Evolutionary conservation across 2,329 filamentous ascomycete species (phyloP).

Genomic region (Penicillium expansum): DNA sequence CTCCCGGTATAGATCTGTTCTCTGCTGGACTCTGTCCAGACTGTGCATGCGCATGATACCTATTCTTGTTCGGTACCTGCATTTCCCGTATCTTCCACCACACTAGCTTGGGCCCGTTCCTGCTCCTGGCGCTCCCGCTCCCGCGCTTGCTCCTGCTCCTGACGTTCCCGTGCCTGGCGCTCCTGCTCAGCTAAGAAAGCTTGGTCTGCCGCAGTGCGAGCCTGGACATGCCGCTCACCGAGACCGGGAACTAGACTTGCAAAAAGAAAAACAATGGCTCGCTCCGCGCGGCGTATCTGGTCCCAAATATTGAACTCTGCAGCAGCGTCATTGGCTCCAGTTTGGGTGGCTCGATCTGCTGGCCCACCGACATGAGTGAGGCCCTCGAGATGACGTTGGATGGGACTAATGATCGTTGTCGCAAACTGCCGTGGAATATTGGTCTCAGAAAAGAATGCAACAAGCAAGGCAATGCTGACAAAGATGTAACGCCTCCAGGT

Average conservation of each 20-base stretch:
- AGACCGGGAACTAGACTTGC: slow-evolving; percentile 62
- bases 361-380: slow-evolving; percentile 35
- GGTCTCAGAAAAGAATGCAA: slow-evolving; percentile 44
- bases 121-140: background rate
- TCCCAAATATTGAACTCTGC: slow-evolving; percentile 17
- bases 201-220: slow-evolving; percentile 52
- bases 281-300: slow-evolving; percentile 49
- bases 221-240: slow-evolving; percentile 59
- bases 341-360: slow-evolving; percentile 18
- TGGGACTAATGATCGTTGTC: slow-evolving; percentile 36
- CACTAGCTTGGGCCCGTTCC: background rate
- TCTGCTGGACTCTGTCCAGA: background rate
- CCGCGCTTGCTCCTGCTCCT: background rate
- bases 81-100: background rate
- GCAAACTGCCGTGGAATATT: slow-evolving; percentile 34
- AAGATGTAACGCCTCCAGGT: slow-evolving; percentile 46
- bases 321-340: background rate
- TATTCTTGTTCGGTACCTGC: background rate
- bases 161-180: slow-evolving; percentile 1
- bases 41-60: background rate
- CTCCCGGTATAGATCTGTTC: background rate
- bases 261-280: slow-evolving; percentile 60
- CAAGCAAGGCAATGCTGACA: slow-evolving; percentile 37
- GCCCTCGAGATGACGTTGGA: slow-evolving; percentile 46
- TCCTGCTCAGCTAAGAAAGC: slow-evolving; percentile 21